These are phyloP conservation scores for Colletotrichum acutatum DNA, from an alignment of 2,329 filamentous ascomycete genomes.

Conservation along the genomic window DNA sequence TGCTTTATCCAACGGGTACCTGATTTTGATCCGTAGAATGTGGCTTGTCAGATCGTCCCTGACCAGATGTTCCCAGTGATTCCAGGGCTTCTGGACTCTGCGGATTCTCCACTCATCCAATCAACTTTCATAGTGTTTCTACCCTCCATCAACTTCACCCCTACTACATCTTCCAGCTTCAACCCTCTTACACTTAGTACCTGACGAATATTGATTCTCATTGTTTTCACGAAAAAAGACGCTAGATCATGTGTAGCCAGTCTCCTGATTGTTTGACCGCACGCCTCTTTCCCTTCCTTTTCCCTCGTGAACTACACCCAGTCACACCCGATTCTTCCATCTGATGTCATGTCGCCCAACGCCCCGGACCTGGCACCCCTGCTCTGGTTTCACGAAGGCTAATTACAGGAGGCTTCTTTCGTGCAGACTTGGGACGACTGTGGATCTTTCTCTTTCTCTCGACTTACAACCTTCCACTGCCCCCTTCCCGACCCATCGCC, in stretches of 20 bases:
- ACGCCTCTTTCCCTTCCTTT: background rate
- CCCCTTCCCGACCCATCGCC: background rate
- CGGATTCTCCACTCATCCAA: constrained; percentile 2
- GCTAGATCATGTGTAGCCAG: constrained; percentile 12
- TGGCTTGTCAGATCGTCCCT: background rate
- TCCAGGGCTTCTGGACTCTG: background rate
- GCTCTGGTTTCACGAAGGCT: constrained; percentile 29
- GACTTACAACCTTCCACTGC: background rate
- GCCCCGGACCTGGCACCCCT: constrained; percentile 19
- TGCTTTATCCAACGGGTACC: too few species aligned
- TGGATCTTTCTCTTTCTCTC: background rate
- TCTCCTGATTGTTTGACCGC: background rate
- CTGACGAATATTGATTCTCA: too few species aligned
- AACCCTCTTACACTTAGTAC: background rate
- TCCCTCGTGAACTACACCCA: background rate
- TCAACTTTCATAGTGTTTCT: constrained; percentile 5
- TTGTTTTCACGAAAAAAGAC: constrained; percentile 5
- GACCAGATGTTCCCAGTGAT: background rate
- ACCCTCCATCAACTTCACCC: constrained; percentile 2
- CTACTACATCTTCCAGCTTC: background rate
- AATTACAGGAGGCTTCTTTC: constrained; percentile 30
- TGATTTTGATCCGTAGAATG: background rate
- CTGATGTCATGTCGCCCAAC: constrained; percentile 29
- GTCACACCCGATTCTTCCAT: background rate
- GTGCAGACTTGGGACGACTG: constrained; percentile 30